Evolutionary conservation across 129 eudicot genomes (phyloP), one percentile per base, ranked within the genome.

Genomic region (Gnaphalium uliginosum): DNA sequence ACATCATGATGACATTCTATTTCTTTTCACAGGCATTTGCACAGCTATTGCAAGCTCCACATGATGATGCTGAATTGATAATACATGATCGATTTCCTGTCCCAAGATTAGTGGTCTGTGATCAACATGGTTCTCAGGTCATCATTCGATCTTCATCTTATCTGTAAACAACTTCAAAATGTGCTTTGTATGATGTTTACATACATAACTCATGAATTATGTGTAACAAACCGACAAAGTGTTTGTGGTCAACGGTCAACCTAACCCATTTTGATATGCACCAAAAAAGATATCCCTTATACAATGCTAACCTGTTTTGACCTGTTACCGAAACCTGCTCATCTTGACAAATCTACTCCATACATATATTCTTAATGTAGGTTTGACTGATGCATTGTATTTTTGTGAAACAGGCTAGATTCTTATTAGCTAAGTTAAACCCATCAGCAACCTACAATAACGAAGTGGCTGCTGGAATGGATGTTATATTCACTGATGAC

Each of bases 81-180:
- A 85, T 93, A 60, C 95, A 74, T 6, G 98, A 93, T 0, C 90
- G 98, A 51, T 93, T 90, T 72, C 98, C 98, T 14, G 93, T 88
- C 73, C 98, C 98, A 58, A 88, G 98, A 85, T 84, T 93, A 76
- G 98, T 93, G 72, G 94, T 93, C 7, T 93, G 98, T 70, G 98
- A 93, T 86, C 96, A 93, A 81, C 98, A 93, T 83, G 98, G 98
- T 74, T 93, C 98, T 66, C 96, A 93, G 98, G 98, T 93, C 35
- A 64, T 6, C 25, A 6, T 41, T 43, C 53, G 8, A 25, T 48
- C 54, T 6, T 37, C 6, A 17, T 41, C 24, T 25, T 60, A 6
- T 35, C 4, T 56, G 10, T 33, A 6, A 56, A 10, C 17, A 29
- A 11, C 13, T n/a, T 63, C 21, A 19, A 25, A 60, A 30, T 54